Base-by-base conservation (phyloP, 2,329 filamentous ascomycete species). In the Dactylellina leptospora region DNA sequence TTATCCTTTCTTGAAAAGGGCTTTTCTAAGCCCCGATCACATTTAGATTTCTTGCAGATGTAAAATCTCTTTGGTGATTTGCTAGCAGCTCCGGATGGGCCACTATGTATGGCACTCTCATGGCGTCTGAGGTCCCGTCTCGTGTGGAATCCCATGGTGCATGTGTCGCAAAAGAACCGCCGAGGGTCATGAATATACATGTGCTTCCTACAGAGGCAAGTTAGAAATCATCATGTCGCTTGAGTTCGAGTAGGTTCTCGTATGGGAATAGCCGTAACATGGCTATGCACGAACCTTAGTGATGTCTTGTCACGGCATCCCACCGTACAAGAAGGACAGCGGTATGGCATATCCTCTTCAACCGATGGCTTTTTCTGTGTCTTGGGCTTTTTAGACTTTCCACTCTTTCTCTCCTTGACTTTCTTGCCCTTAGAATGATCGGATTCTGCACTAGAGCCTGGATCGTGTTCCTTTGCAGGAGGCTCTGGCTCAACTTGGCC, bases 1-100 rank as follows among this genome's bases (percentile, higher is more conserved):
- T 71, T 71, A 45, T 71, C 66, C 23, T 55, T 51, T 11, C 66
- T 45, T n/a, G 66, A 55, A 10, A 71, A 71, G 2, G 66, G 66
- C 20, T 50, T 48, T 22, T 55, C 33, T 47, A 18, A 36, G 25
- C 51, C 58, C 38, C 66, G 28, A 22, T 62, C 58, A 16, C 66
- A 71, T 20, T 25, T 16, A n/a, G 16, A 23, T 18, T 62, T 58
- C 40, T 58, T 62, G 58, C 66, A 71, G 28, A 71, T 53, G n/a
- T 45, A 71, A 2, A 36, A 58, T 56, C 44, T 58, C 13, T 51
- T 22, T 16, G 50, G 53, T 8, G 33, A 25, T 40, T 33, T 71
- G 11, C 30, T 13, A 11, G 45, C 36, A 4, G 36, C 33, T 0
- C 66, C 66, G 8, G 54, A 18, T 0, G 36, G 33, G 9, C 66